phyloP scores from a whole-genome alignment of 371 early-diverging fungal species.

The Encephalitozoon hellem region DNA sequence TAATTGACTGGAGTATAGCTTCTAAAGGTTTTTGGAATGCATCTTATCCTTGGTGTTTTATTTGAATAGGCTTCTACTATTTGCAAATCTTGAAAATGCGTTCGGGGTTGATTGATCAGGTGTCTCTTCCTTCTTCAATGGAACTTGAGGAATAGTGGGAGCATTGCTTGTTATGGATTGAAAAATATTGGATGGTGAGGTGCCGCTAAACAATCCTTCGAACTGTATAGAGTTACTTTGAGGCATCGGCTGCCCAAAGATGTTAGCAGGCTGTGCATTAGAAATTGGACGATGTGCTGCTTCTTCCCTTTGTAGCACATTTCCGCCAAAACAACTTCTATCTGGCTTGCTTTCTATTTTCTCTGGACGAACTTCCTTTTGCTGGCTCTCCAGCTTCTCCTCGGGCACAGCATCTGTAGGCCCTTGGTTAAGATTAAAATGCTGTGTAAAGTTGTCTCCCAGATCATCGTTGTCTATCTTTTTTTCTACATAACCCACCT shows the following conservation, averaged over 20 bases:
- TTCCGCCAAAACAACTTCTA: not conserved
- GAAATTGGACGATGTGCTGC: too few species aligned
- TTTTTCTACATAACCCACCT: not conserved
- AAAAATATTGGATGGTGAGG: not conserved
- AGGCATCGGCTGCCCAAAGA: not conserved
- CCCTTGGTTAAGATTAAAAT: not conserved
- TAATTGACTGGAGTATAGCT: not conserved
- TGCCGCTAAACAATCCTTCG: not conserved
- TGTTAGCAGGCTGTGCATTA: not conserved
- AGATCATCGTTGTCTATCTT: not conserved
- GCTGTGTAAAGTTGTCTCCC: not conserved
- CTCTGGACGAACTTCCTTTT: not conserved
- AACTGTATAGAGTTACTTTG: not conserved
- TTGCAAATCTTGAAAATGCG: constrained; percentile 27
- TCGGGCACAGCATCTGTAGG: not conserved
- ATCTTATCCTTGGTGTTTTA: not conserved
- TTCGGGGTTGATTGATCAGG: not conserved
- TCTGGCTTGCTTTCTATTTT: not conserved
- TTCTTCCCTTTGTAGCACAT: not conserved
- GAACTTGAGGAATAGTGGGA: not conserved
- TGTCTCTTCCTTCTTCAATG: not conserved
- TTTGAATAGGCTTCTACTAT: constrained; percentile 9
- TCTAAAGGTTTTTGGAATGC: too few species aligned
- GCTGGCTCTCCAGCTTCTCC: not conserved
- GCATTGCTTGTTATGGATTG: not conserved